Evolutionary conservation across 148 eudicot species (phyloP).

Genomic region (Euryodendron excelsum): DNA sequence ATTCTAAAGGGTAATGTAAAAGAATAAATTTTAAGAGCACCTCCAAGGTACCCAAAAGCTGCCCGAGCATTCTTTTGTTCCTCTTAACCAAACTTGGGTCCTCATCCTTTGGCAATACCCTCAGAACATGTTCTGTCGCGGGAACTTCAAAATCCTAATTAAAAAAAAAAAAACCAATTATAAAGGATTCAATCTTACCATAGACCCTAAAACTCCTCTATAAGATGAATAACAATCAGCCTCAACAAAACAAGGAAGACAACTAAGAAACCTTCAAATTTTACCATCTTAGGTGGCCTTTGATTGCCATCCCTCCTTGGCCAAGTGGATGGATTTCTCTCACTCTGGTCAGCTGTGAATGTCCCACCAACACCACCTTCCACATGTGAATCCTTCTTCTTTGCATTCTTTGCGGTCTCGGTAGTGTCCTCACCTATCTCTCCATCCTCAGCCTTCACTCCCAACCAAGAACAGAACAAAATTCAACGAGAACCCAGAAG

Average conservation of each 20-base stretch:
- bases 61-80: conserved; percentile 89
- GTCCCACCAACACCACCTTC: conserved; percentile 19
- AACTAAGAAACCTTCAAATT: neutral
- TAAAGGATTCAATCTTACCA: neutral
- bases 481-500: neutral
- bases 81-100: conserved; percentile 80
- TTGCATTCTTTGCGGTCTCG: conserved; percentile 24
- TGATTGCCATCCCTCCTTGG: conserved; percentile 45
- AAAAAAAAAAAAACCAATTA: conserved; percentile 3
- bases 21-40: conserved; percentile 32
- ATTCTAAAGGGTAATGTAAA: neutral
- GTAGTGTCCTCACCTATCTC: conserved; percentile 52
- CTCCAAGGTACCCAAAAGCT: conserved; percentile 91
- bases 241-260: conserved; percentile 1
- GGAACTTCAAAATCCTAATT: conserved; percentile 65
- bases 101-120: conserved; percentile 76
- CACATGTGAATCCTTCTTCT: conserved; percentile 35
- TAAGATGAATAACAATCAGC: neutral
- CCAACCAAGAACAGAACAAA: conserved; percentile 7
- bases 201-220: neutral
- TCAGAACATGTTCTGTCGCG: conserved; percentile 53
- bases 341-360: conserved; percentile 32
- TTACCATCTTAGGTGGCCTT: conserved; percentile 51
- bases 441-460: conserved; percentile 69
- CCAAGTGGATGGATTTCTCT: conserved; percentile 38